Percentiles rank a stretch among this genome's conserved stretches.
phyloP scores from a whole-genome alignment of 2,329 filamentous ascomycete species.

The Xylaria sp. region DNA sequence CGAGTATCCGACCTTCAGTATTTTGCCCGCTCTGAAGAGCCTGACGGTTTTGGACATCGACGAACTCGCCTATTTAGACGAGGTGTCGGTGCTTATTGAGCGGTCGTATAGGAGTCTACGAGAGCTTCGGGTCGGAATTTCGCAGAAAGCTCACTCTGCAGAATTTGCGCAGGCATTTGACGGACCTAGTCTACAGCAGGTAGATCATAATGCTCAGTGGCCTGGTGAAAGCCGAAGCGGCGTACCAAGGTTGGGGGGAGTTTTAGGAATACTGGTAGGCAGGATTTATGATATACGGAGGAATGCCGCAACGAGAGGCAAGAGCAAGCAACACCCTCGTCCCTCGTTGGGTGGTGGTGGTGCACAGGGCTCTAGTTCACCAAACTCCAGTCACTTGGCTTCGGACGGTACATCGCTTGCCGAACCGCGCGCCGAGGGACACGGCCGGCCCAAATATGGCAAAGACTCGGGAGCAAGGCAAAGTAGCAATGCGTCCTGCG shows the following conservation, averaged over 20 bases:
- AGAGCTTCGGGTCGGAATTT: constrained; percentile 75
- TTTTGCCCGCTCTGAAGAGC: constrained; percentile 73
- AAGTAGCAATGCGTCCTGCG: constrained; percentile 5
- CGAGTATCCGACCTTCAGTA: constrained; percentile 79
- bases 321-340: constrained; percentile 13
- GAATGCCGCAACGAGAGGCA: constrained; percentile 22
- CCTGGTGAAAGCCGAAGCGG: constrained; percentile 61
- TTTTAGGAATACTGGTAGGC: constrained; percentile 69
- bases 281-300: constrained; percentile 64
- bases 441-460: not conserved
- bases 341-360: constrained; percentile 7
- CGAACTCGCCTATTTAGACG: constrained; percentile 79
- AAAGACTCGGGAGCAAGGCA: not conserved
- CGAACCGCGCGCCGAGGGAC: constrained; percentile 5
- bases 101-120: constrained; percentile 67
- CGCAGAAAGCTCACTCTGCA: constrained; percentile 47
- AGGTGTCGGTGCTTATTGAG: constrained; percentile 77
- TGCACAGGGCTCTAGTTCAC: constrained; percentile 11
- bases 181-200: constrained; percentile 62
- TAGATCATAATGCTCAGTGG: constrained; percentile 61
- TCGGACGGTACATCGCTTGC: constrained; percentile 1
- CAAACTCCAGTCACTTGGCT: constrained; percentile 2
- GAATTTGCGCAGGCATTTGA: constrained; percentile 67
- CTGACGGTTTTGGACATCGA: constrained; percentile 81
- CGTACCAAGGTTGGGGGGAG: constrained; percentile 67